Evolutionary conservation across 306 rosid species (phyloP), one percentile per base, ranked within the genome.

Genomic region (Cucumis melo): DNA sequence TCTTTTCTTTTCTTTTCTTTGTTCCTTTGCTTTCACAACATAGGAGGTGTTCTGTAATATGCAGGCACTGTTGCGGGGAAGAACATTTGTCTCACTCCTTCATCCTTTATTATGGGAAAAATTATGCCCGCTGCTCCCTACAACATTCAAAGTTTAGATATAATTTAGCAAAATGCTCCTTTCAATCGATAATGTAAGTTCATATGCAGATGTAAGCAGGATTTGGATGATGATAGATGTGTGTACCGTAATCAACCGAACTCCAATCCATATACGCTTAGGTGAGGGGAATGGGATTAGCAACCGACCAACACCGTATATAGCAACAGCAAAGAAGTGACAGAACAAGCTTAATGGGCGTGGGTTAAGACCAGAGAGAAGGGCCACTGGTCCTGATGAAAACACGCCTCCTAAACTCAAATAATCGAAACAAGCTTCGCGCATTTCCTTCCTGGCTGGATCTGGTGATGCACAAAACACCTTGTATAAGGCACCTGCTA

Each of bases 211-310:
- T 46, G 8, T 68, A 21, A 21, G 75, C 20, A 44, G 10, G 38
- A 46, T 67, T 65, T 42, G 56, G 16, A 24, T 4, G 50, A 54
- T 6, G n/a, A 58, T 68, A 20, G 68, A 76, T 34, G 58, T 80
- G 58, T 80, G 54, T 64, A 90, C 96, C 29, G 82, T 86, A 55
- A 86, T 83, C 85, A 88, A 55, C 78, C 85, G 86, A 56, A 83
- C 85, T 76, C 89, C 86, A 7, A 87, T 76, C 90, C 92, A 88
- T 20, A 90, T 23, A 48, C 87, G 82, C 39, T 62, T 79, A 0
- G 89, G 91, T 1, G 89, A 83, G 71, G 92, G 96, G 71, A 90
- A 90, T 5, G 91, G 90, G 73, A 88, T 57, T 8, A 90, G 23
- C 23, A 88, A 11, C 68, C 87, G 82, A 10, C 87, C 82, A 20